A percentile compares a stretch with the other conserved stretches of the same genome.
These are phyloP conservation scores for Neofusicoccum parvum DNA, from an alignment of 2,329 filamentous ascomycete species.

Conservation along the genomic window DNA sequence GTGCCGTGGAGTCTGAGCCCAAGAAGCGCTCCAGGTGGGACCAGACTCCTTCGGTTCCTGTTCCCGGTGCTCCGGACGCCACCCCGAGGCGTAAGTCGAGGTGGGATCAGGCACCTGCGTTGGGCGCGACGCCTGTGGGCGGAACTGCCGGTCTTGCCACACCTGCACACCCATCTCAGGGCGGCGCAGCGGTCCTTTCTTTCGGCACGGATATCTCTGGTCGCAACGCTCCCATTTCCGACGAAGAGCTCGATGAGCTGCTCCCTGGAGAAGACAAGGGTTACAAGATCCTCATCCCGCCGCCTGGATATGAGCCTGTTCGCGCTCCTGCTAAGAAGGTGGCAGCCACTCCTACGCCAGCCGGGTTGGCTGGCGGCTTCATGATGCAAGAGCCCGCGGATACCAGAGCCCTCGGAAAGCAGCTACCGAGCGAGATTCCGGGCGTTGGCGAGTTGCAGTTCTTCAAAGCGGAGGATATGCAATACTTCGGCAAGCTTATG, in stretches of 20 bases:
- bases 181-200: slow-evolving; percentile 52
- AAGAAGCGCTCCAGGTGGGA: slow-evolving; percentile 85
- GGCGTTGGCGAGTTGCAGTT: slow-evolving; percentile 96
- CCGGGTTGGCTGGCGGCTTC: slow-evolving; percentile 71
- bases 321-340: slow-evolving; percentile 75
- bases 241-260: slow-evolving; percentile 92
- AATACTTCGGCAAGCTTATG: slow-evolving; percentile 96
- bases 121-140: slow-evolving; percentile 70
- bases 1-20: slow-evolving; percentile 30
- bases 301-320: slow-evolving; percentile 81
- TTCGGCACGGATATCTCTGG: slow-evolving; percentile 81
- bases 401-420: slow-evolving; percentile 78
- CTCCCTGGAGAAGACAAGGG: slow-evolving; percentile 74
- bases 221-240: slow-evolving; percentile 80
- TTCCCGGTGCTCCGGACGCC: slow-evolving; percentile 47
- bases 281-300: slow-evolving; percentile 88
- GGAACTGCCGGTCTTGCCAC: slow-evolving; percentile 71
- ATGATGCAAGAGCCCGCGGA: slow-evolving; percentile 97
- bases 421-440: slow-evolving; percentile 91
- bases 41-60: slow-evolving; percentile 62
- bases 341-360: slow-evolving; percentile 71
- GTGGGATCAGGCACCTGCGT: slow-evolving; percentile 84
- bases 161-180: slow-evolving; percentile 71
- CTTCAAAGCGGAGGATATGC: slow-evolving; percentile 98
- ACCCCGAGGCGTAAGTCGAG: slow-evolving; percentile 74